Evolutionary conservation across 257 asterid genomes (phyloP).

Genomic region (Orobanche coerulescens): DNA sequence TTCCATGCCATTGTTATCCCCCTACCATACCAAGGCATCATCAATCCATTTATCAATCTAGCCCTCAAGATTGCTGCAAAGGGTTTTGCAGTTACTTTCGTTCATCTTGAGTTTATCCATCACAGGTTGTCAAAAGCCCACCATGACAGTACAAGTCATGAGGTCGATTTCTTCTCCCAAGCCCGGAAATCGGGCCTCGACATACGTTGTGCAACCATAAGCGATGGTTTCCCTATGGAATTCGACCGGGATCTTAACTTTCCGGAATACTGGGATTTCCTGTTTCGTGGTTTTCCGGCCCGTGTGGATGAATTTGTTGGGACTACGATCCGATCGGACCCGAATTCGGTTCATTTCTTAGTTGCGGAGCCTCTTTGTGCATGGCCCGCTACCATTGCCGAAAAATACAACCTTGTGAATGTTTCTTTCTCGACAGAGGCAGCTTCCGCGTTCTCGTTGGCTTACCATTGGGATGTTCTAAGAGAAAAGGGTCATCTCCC

Average conservation of each 20-base stretch:
- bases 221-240: constrained; percentile 38
- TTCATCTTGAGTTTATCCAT: constrained; percentile 43
- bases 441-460: neutral
- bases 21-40: constrained; percentile 54
- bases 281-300: constrained; percentile 20
- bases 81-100: constrained; percentile 41
- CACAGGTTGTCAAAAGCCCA: constrained; percentile 17
- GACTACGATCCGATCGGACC: neutral
- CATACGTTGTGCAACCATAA: constrained; percentile 38
- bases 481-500: neutral
- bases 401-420: neutral
- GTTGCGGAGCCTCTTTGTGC: neutral
- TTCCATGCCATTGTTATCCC: constrained; percentile 50
- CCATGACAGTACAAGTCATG: neutral
- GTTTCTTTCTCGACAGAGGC: neutral
- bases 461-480: neutral
- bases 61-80: constrained; percentile 48
- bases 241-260: constrained; percentile 26
- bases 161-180: constrained; percentile 12
- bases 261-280: neutral
- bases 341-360: neutral
- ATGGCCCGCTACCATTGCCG: neutral
- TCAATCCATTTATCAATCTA: constrained; percentile 42
- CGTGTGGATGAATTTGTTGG: constrained; percentile 27
- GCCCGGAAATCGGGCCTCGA: constrained; percentile 40